Conservation (phyloP, 2,329 filamentous ascomycete genomes). For the Alternaria sp. region DNA sequence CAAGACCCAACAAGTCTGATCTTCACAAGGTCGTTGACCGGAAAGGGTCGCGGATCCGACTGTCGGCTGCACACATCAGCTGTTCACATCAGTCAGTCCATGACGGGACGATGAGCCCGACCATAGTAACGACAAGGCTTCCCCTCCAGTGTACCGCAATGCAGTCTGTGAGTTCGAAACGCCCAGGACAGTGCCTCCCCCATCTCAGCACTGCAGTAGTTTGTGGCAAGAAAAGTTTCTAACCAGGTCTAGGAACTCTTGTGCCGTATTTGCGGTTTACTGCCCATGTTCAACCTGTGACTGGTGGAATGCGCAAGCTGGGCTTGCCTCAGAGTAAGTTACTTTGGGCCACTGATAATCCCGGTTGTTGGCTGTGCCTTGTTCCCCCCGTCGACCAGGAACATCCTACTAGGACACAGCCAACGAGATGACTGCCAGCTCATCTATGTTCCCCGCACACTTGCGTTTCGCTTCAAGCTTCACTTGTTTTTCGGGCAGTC, state of each 20-base stretch:
- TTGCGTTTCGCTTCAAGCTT: constrained; percentile 13
- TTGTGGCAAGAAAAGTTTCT: constrained; percentile 4
- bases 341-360: constrained; percentile 3
- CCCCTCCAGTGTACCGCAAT: constrained; percentile 1
- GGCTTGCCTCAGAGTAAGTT: constrained; percentile 7
- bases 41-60: background rate
- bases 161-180: constrained; percentile 6
- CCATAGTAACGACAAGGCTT: background rate
- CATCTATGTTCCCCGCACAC: constrained; percentile 18
- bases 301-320: constrained; percentile 2
- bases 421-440: constrained; percentile 10
- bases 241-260: background rate
- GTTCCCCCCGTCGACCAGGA: constrained; percentile 9
- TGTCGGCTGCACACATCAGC: background rate
- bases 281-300: constrained; percentile 3
- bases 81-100: background rate
- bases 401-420: constrained; percentile 7
- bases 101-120: constrained; percentile 5
- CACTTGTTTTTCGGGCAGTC: constrained; percentile 13
- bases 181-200: constrained; percentile 4
- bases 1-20: constrained; percentile 3
- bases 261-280: constrained; percentile 1
- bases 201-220: constrained; percentile 9
- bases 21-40: background rate
- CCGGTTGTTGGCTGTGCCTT: background rate